Base-by-base conservation (phyloP, 2,329 filamentous ascomycete genomes). In the Colletotrichum abscissum region DNA sequence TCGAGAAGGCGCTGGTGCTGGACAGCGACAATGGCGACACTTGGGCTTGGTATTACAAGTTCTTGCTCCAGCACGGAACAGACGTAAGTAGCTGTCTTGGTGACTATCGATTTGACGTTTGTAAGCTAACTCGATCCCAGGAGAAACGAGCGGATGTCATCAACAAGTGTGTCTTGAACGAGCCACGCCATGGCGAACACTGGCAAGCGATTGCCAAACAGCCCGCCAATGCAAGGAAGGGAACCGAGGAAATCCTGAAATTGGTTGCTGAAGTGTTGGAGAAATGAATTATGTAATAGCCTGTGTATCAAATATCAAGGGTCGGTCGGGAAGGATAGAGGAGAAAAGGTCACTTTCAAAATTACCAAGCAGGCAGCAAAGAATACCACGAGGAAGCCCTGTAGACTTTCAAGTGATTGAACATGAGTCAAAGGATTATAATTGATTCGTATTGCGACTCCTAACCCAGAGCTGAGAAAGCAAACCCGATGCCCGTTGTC, bases 11-110 rank as follows among this genome's bases (percentile, higher is more conserved):
- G 0, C 92, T 98, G 69, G 88, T 98, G 67, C 86, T 97, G 14
- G 95, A 99, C 79, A 91, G 92, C 46, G 95, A 98, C 81, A 86
- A 91, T 63, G 97, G 97, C 63, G 97, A 99, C 85, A 94, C 92
- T 12, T 99, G 97, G 97, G 96, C 95, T 24, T 99, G 96, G 96
- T 99, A 98, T 83, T 97, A 95, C 83, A 95, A 96, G 82, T 99
- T 98, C 82, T 80, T 98, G 76, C 81, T 92, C 77, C 94, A 98
- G 86, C 95, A 99, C 84, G 97, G 97, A 11, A 98, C 95, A 5
- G 92, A 95, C 14, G 72, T 74, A 42, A 66, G 72, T 74, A 26
- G 1, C 30, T 5, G 3, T 6, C 3, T 33, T 14, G 8, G 24
- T 22, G 30, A 5, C 9, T 3, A n/a, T n/a, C 19, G 22, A 9